A percentile compares a stretch with the other conserved stretches of the same genome.
Evolutionary conservation across 257 asterid species (phyloP).

Genomic region (Knoxia roxburghii): DNA sequence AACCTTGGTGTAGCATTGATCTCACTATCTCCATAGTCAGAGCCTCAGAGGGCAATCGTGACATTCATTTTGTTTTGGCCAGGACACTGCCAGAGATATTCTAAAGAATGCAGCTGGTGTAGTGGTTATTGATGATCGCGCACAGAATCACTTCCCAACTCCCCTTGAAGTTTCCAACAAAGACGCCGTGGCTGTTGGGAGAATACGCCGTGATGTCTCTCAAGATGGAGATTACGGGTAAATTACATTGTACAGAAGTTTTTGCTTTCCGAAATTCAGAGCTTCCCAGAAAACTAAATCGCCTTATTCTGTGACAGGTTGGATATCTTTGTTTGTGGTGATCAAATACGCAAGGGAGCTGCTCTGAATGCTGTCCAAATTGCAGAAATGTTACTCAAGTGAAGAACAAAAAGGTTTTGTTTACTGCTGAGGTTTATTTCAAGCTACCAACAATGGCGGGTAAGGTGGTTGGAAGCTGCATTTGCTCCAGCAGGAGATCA

Average conservation of each 20-base stretch:
- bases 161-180: constrained; percentile 79
- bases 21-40: neutral
- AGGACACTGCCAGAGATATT: constrained; percentile 70
- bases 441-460: neutral
- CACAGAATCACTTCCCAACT: constrained; percentile 76
- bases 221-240: constrained; percentile 89
- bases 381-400: constrained; percentile 70
- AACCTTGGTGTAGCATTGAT: neutral
- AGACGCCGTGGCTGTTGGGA: constrained; percentile 90
- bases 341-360: constrained; percentile 96
- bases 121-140: constrained; percentile 77
- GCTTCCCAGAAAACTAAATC: neutral
- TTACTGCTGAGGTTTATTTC: neutral
- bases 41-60: neutral
- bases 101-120: constrained; percentile 73
- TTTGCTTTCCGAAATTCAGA: neutral
- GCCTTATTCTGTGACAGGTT: constrained; percentile 32
- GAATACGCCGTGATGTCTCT: constrained; percentile 84
- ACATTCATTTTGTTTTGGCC: neutral
- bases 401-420: neutral
- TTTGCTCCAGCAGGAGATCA: neutral
- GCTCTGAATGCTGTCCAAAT: constrained; percentile 89
- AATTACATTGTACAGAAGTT: neutral
- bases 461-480: neutral
- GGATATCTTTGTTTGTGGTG: constrained; percentile 94